Evolutionary conservation across 495 filamentous ascomycete genomes (phyloP).

Genomic region (Chaetomidium leptoderma): DNA sequence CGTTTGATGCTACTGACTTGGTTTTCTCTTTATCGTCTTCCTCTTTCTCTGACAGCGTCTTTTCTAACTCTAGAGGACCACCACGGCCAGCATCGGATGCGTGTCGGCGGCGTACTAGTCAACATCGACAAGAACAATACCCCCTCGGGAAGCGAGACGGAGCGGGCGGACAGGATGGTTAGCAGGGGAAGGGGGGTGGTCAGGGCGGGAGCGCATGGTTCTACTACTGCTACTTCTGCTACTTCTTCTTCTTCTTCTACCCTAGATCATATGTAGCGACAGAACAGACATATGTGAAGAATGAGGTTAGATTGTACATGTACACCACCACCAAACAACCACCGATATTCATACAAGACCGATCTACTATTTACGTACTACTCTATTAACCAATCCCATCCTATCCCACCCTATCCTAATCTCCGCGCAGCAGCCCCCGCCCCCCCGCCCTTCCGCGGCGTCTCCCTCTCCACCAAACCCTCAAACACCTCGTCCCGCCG

Average conservation of each 20-base stretch:
- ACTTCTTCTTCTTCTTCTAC: background rate
- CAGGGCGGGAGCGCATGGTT: background rate
- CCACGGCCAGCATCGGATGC: background rate
- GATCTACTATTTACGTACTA: no score
- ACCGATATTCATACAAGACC: background rate
- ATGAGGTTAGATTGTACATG: no score
- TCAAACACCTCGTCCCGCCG: conserved; percentile 69
- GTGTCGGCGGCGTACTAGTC: conserved; percentile 4
- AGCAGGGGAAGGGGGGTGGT: conserved; percentile 2
- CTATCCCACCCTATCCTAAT: background rate
- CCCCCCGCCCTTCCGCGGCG: conserved; percentile 36
- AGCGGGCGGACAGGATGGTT: conserved; percentile 10
- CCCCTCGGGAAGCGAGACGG: conserved; percentile 13
- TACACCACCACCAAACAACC: background rate
- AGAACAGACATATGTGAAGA: no score
- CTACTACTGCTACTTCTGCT: background rate
- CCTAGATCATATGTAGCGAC: no score
- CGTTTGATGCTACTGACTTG: background rate
- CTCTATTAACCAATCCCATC: no score
- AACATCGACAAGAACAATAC: background rate
- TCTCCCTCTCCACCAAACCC: conserved; percentile 50
- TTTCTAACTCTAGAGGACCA: conserved; percentile 6
- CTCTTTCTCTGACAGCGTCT: conserved; percentile 12
- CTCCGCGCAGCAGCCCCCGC: background rate
- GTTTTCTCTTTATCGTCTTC: background rate